Evolutionary conservation across 495 filamentous ascomycete genomes (phyloP).

Genomic region (Trichocladium uniseriatum): DNA sequence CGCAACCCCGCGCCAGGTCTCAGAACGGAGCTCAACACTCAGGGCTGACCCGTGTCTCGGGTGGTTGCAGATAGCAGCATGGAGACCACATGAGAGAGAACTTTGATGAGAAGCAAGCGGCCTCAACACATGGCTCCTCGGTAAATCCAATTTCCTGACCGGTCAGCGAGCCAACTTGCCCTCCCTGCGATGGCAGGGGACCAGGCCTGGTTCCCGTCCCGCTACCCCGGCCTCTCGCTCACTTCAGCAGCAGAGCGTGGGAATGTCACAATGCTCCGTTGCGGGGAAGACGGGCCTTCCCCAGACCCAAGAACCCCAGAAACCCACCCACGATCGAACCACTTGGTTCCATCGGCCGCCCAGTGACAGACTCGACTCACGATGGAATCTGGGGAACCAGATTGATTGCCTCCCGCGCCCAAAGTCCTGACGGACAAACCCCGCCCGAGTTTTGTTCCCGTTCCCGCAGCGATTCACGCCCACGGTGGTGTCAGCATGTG

Average conservation of each 20-base stretch:
- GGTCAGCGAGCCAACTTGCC: not conserved
- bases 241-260: not conserved
- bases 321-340: slow-evolving; percentile 10
- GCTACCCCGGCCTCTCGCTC: slow-evolving; percentile 5
- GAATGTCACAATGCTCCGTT: not conserved
- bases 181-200: not conserved
- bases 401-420: too few species aligned
- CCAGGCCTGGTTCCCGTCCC: slow-evolving; percentile 3
- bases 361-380: not conserved
- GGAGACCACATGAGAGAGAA: not conserved
- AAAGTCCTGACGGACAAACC: too few species aligned
- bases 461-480: too few species aligned
- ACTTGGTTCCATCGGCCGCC: not conserved
- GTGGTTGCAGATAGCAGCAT: not conserved
- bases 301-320: slow-evolving; percentile 7
- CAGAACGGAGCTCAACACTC: not conserved
- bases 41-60: not conserved
- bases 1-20: not conserved
- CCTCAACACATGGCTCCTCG: slow-evolving; percentile 8
- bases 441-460: too few species aligned
- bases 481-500: not conserved
- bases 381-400: slow-evolving; percentile 4
- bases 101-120: too few species aligned
- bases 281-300: slow-evolving; percentile 13
- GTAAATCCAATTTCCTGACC: not conserved